Conservation (phyloP, 2,329 filamentous ascomycete genomes). For the Cryoendolithus antarcticus region DNA sequence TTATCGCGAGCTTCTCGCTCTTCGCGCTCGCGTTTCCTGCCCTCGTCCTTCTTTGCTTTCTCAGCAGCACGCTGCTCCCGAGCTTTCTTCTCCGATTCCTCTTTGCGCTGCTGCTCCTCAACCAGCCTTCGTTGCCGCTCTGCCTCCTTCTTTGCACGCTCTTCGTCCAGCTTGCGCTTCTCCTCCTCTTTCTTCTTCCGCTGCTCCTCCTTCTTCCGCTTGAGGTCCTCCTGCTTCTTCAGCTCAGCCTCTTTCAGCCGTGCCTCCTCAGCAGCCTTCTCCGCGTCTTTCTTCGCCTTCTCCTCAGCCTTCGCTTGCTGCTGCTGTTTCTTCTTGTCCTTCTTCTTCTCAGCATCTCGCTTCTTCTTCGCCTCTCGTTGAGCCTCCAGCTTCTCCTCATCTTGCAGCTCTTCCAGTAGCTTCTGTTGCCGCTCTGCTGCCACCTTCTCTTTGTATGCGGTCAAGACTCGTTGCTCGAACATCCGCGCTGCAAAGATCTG, state of each 20-base stretch:
- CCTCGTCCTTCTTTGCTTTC: constrained; percentile 60
- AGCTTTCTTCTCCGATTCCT: constrained; percentile 72
- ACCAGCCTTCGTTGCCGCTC: constrained; percentile 68
- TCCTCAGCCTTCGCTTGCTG: constrained; percentile 85
- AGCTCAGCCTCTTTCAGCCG: constrained; percentile 63
- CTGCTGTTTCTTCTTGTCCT: constrained; percentile 83
- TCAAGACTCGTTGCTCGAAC: constrained; percentile 95
- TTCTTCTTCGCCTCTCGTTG: constrained; percentile 86
- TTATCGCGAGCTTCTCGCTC: constrained; percentile 52
- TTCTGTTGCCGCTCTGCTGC: constrained; percentile 83
- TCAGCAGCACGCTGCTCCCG: constrained; percentile 69
- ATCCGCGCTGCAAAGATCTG: constrained; percentile 98
- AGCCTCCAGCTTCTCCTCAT: constrained; percentile 64
- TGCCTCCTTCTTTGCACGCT: constrained; percentile 69
- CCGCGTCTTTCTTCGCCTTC: constrained; percentile 73
- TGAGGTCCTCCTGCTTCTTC: constrained; percentile 68
- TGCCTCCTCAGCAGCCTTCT: constrained; percentile 78
- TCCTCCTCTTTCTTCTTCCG: constrained; percentile 83
- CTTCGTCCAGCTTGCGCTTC: constrained; percentile 81
- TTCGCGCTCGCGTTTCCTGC: constrained; percentile 67
- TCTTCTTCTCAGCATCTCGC: constrained; percentile 87
- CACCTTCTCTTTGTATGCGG: constrained; percentile 96
- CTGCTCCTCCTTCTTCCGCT: constrained; percentile 75
- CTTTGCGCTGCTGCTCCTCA: constrained; percentile 76
- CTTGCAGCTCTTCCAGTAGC: constrained; percentile 79